Percentiles rank a stretch among this genome's conserved stretches.
Evolutionary conservation across 768 basidiomycete species (phyloP).

Genomic region (Boletus barrowsii): DNA sequence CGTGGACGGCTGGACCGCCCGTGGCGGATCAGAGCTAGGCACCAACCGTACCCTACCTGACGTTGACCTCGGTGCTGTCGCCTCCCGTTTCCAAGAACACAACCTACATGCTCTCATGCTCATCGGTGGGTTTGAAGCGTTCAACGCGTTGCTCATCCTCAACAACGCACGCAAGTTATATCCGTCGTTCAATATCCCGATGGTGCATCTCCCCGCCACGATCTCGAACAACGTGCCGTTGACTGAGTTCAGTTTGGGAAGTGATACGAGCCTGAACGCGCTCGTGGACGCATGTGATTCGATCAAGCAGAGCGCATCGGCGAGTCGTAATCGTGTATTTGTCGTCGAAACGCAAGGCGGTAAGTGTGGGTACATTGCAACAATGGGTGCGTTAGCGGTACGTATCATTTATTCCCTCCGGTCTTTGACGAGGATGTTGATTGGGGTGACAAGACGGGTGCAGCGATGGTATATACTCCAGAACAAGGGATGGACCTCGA

Average conservation of each 20-base stretch:
- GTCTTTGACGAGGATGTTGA: background rate
- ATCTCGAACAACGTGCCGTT: conserved; percentile 98
- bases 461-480: conserved; percentile 90
- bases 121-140: conserved; percentile 96
- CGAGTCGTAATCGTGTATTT: conserved; percentile 93
- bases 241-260: conserved; percentile 94
- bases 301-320: conserved; percentile 97
- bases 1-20: conserved; percentile 93
- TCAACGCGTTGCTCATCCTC: conserved; percentile 72
- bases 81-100: conserved; percentile 88
- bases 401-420: conserved; percentile 30
- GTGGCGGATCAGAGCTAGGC: conserved; percentile 96
- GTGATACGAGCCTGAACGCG: conserved; percentile 97
- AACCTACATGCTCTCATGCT: conserved; percentile 75
- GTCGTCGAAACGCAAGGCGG: conserved; percentile 98
- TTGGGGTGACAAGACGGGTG: conserved; percentile 63
- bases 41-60: conserved; percentile 91
- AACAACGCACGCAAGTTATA: conserved; percentile 81
- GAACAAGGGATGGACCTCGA: conserved; percentile 87
- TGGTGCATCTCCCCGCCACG: conserved; percentile 94
- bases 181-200: conserved; percentile 91
- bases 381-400: conserved; percentile 93
- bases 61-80: conserved; percentile 82
- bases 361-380: conserved; percentile 92
- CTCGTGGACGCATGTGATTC: conserved; percentile 97